Conservation (phyloP, 2,329 filamentous ascomycete species). For the Xylaria sp. region DNA sequence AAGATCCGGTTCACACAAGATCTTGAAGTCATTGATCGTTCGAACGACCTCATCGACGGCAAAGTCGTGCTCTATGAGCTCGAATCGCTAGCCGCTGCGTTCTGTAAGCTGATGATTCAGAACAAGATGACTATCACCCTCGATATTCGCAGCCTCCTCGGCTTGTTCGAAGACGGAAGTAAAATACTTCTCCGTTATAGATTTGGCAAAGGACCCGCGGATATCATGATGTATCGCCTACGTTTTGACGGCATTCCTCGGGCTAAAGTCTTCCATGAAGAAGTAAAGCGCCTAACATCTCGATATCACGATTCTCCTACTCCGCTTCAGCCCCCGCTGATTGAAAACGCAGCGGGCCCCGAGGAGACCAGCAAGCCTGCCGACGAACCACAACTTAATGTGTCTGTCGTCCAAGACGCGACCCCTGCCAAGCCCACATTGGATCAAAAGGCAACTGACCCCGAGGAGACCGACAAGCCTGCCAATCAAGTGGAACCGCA, state of each 20-base stretch:
- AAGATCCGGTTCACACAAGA: too few relatives aligned
- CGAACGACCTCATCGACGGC: too few relatives aligned
- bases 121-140: conserved; percentile 11
- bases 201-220: neutral
- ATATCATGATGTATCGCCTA: conserved; percentile 7
- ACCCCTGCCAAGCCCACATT: too few relatives aligned
- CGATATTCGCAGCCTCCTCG: conserved; percentile 19
- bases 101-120: conserved; percentile 16
- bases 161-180: conserved; percentile 8
- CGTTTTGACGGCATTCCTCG: conserved; percentile 9
- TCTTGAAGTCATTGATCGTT: too few relatives aligned
- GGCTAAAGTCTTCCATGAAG: conserved; percentile 9
- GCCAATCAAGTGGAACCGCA: too few relatives aligned
- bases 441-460: too few relatives aligned
- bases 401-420: neutral
- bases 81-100: conserved; percentile 4
- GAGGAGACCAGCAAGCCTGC: neutral
- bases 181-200: conserved; percentile 12
- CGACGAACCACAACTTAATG: neutral
- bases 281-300: neutral
- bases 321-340: neutral
- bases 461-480: too few relatives aligned
- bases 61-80: conserved; percentile 15
- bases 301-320: neutral
- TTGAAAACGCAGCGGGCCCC: neutral